Evolutionary conservation across 768 basidiomycete species (phyloP), one percentile per base, ranked within the genome.

Genomic region (Kwoniella botswanensis): DNA sequence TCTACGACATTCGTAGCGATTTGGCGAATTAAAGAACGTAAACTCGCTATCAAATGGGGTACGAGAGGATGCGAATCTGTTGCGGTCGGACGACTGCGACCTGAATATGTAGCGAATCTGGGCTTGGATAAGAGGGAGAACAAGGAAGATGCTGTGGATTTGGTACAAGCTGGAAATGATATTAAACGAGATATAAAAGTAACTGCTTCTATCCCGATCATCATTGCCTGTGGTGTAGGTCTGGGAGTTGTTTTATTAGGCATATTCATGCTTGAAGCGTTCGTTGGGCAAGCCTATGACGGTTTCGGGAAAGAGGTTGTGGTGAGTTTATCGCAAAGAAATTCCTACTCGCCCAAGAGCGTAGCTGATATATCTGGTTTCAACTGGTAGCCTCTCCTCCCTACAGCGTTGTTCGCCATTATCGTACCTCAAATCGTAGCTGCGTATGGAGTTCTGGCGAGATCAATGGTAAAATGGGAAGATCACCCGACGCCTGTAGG

Each of bases 21-120:
- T 86, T 99, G 96, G 96, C 88, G 92, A 35, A 88, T 97, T 46
- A 88, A 88, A 68, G 93, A 98, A 83, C 89, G 91, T 18, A 89
- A 90, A 52, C 85, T 96, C n/a, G 89, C 93, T 1, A 87, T 94
- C 58, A 87, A 89, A 41, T 95, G 93, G 86, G 91, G 92, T 4
- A 92, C 91, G 0, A 59, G 56, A 29, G 80, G 80, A 6, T 88
- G 88, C 29, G 92, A 91, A 22, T 89, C 71, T 10, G 76, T 81
- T 18, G 76, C 78, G 15, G 80, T 80, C 12, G 71, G 78, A 35
- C 67, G 74, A 21, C 66, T 83, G 0, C 64, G 81, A 58, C 76
- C 80, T 12, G 78, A 81, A 63, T 84, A 79, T 67, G 74, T 82
- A 50, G 76, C 79, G 2, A 73, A 75, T 54, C 54, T 81, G 7